phyloP scores from a whole-genome alignment of 177 flowering plant species.

The Telopea speciosissima region DNA sequence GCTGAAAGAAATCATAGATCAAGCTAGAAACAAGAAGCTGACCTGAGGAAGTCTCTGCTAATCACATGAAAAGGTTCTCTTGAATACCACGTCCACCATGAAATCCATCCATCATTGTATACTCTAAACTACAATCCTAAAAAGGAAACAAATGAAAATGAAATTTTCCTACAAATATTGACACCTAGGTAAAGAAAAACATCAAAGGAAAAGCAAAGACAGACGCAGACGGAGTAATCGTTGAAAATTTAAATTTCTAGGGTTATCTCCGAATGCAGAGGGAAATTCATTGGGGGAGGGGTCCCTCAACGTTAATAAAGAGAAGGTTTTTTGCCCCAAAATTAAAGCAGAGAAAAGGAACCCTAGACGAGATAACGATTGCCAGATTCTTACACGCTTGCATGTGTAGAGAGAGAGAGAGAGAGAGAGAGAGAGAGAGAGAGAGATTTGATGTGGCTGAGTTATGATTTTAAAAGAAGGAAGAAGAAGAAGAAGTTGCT shows the following conservation, averaged over 20 bases:
- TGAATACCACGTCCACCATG: slow-evolving; percentile 17
- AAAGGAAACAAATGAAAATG: neutral
- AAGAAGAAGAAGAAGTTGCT: neutral
- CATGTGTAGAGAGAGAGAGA: too few relatives aligned
- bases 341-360: slow-evolving; percentile 2
- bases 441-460: too few relatives aligned
- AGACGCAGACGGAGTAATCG: too few relatives aligned
- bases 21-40: slow-evolving; percentile 5
- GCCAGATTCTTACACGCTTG: neutral
- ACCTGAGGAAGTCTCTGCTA: too few relatives aligned
- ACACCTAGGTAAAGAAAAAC: slow-evolving; percentile 8
- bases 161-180: neutral
- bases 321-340: neutral
- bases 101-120: too few relatives aligned
- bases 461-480: too few relatives aligned
- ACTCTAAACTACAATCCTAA: neutral
- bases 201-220: neutral
- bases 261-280: too few relatives aligned
- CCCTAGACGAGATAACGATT: slow-evolving; percentile 4
- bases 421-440: too few relatives aligned
- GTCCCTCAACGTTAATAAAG: neutral
- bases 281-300: slow-evolving; percentile 8
- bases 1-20: neutral
- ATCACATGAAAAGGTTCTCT: too few relatives aligned
- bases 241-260: too few relatives aligned